Conservation (phyloP, 1,284 basidiomycete species). For the Leccinum angustisporum region DNA sequence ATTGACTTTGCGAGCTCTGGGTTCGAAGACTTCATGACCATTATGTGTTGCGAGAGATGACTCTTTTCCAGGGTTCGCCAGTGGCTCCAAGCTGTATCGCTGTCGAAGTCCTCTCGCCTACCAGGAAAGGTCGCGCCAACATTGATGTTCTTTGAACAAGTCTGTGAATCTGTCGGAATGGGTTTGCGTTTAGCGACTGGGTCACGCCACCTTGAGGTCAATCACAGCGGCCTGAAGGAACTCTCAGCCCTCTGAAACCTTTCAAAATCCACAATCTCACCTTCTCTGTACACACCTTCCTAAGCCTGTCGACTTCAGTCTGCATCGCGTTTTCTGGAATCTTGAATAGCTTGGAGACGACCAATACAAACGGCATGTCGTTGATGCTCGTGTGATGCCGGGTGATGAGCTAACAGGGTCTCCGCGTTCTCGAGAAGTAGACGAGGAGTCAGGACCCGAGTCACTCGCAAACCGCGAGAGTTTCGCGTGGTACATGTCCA, state of each 20-base stretch:
- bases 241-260: constrained; percentile 7
- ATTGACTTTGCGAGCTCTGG: constrained; percentile 85
- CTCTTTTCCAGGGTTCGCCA: constrained; percentile 87
- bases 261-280: constrained; percentile 37
- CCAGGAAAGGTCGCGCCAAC: constrained; percentile 84
- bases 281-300: constrained; percentile 77
- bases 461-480: constrained; percentile 63
- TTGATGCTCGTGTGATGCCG: constrained; percentile 46
- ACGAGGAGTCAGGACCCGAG: constrained; percentile 68
- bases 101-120: constrained; percentile 82
- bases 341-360: constrained; percentile 76
- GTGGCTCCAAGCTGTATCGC: constrained; percentile 76
- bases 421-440: constrained; percentile 50
- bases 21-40: constrained; percentile 84
- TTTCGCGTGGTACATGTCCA: constrained; percentile 84
- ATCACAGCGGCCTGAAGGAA: constrained; percentile 70
- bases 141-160: constrained; percentile 89
- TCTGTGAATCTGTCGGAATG: constrained; percentile 38
- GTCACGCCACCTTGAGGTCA: constrained; percentile 71
- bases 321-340: constrained; percentile 68
- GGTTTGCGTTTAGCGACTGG: neutral
- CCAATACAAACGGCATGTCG: constrained; percentile 77
- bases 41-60: constrained; percentile 84
- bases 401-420: constrained; percentile 50
- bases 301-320: constrained; percentile 72